Evolutionary conservation across 257 asterid genomes (phyloP).

Genomic region (Cynanchum wilfordii): DNA sequence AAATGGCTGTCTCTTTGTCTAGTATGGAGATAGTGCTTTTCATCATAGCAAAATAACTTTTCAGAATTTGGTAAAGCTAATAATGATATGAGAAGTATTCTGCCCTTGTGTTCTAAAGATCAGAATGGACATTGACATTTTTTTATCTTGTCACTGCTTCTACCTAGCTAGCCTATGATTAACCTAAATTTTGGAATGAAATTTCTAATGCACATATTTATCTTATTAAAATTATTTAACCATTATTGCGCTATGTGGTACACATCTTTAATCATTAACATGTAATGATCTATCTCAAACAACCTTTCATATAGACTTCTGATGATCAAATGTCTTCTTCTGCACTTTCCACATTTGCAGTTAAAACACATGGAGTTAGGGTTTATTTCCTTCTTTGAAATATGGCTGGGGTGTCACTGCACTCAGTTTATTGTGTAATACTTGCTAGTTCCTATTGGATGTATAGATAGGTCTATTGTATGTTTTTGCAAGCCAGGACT

Average conservation of each 20-base stretch:
- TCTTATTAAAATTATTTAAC: not conserved
- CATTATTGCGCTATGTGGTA: not conserved
- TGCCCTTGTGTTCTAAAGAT: not conserved
- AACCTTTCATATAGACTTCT: not conserved
- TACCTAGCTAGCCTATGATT: not conserved
- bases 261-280: not conserved
- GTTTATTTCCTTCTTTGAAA: not conserved
- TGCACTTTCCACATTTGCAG: too few relatives aligned
- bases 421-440: not conserved
- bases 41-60: not conserved
- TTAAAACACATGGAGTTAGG: not conserved
- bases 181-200: not conserved
- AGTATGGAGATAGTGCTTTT: not conserved
- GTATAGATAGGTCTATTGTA: not conserved
- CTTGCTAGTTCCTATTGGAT: not conserved
- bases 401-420: not conserved
- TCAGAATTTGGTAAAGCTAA: too few relatives aligned
- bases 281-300: not conserved
- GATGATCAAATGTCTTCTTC: not conserved
- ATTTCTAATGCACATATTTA: not conserved
- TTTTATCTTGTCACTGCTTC: not conserved
- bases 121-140: not conserved
- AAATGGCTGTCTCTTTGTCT: not conserved
- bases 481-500: not conserved
- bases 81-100: not conserved